Evolutionary conservation across 1,139 yeast species (phyloP).

Genomic region (Candida sojae): DNA sequence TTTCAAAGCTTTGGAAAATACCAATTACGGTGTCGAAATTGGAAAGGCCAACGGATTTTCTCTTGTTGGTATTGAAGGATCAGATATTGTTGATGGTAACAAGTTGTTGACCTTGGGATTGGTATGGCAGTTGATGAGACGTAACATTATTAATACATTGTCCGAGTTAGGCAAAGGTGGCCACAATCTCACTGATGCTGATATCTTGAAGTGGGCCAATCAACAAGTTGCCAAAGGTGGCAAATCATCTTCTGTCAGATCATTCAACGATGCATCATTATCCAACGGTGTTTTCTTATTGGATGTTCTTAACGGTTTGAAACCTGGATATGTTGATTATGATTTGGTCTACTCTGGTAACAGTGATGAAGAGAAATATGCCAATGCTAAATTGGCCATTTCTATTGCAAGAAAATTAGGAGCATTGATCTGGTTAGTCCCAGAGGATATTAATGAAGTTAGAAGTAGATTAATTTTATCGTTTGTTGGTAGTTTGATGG

Average conservation of each 20-base stretch:
- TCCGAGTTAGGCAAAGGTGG: constrained; percentile 67
- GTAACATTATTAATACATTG: constrained; percentile 85
- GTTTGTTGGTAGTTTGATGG: constrained; percentile 93
- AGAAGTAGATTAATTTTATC: constrained; percentile 91
- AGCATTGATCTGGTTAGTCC: constrained; percentile 96
- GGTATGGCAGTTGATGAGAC: constrained; percentile 99
- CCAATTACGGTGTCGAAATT: constrained; percentile 93
- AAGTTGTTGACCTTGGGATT: constrained; percentile 88
- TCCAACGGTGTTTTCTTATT: constrained; percentile 78
- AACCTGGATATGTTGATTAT: constrained; percentile 97
- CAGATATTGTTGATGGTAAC: constrained; percentile 94
- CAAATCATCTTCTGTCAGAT: constrained; percentile 64
- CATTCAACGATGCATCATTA: constrained; percentile 80
- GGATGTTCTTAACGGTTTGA: constrained; percentile 88
- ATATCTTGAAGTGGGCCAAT: constrained; percentile 94
- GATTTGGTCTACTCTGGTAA: constrained; percentile 80
- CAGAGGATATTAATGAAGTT: constrained; percentile 98
- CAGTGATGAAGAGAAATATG: constrained; percentile 79
- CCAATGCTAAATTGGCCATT: constrained; percentile 94
- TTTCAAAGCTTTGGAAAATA: constrained; percentile 93
- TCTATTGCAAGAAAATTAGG: constrained; percentile 98
- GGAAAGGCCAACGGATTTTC: constrained; percentile 93
- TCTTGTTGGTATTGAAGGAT: constrained; percentile 96
- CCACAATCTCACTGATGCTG: constrained; percentile 65
- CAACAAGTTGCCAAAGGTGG: constrained; percentile 84